Percentiles rank a stretch among this genome's conserved stretches.
phyloP scores from a whole-genome alignment of 1,284 basidiomycete genomes.

The Cronartium quercuum region DNA sequence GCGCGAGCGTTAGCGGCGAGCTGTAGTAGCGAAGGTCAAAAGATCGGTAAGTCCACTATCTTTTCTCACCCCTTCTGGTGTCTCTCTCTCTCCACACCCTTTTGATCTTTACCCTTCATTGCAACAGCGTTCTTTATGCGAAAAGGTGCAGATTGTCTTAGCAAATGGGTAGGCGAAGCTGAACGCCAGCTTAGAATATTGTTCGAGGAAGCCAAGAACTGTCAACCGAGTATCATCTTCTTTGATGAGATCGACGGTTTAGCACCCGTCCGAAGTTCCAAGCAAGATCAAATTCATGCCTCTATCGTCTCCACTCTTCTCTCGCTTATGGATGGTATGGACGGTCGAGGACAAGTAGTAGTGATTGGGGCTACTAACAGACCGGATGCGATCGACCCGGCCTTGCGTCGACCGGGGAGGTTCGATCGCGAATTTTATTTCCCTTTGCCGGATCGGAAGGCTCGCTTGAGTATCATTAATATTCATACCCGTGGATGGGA shows the following conservation, averaged over 20 bases:
- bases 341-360: slow-evolving; percentile 88
- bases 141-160: slow-evolving; percentile 95
- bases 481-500: slow-evolving; percentile 92
- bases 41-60: slow-evolving; percentile 64
- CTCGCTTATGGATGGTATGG: slow-evolving; percentile 99
- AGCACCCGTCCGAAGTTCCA: slow-evolving; percentile 92
- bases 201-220: slow-evolving; percentile 89
- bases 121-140: slow-evolving; percentile 96
- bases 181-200: slow-evolving; percentile 90
- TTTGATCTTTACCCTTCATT: neutral
- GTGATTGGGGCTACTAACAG: slow-evolving; percentile 97
- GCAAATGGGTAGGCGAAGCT: slow-evolving; percentile 99
- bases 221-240: slow-evolving; percentile 92
- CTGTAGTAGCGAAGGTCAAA: slow-evolving; percentile 78
- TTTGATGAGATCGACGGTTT: slow-evolving; percentile 98
- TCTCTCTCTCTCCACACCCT: slow-evolving; percentile 28
- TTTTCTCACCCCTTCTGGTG: slow-evolving; percentile 6
- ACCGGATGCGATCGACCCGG: slow-evolving; percentile 94
- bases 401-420: slow-evolving; percentile 82
- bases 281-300: slow-evolving; percentile 98
- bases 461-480: slow-evolving; percentile 76
- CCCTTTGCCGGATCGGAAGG: slow-evolving; percentile 75
- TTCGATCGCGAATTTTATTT: slow-evolving; percentile 99
- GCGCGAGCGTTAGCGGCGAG: slow-evolving; percentile 91
- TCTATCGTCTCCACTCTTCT: slow-evolving; percentile 93